Evolutionary conservation across 169 alveolate species (phyloP).

Genomic region (Cryptosporidium sp.): DNA sequence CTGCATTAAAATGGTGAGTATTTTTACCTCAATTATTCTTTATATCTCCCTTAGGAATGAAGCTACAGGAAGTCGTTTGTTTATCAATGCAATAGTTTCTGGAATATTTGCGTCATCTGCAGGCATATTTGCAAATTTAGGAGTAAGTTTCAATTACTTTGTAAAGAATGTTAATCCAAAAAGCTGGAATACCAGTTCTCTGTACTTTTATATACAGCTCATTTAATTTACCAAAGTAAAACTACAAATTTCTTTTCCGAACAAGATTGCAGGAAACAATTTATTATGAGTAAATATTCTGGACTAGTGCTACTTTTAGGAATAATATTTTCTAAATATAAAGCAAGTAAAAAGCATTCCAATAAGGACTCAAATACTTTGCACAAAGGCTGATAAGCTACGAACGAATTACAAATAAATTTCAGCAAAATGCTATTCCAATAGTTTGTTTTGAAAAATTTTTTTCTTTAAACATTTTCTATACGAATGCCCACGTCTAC

Average conservation of each 20-base stretch:
- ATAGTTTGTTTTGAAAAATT: not conserved
- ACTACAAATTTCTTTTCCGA: not conserved
- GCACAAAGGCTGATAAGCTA: not conserved
- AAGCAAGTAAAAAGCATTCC: not conserved
- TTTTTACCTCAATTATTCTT: not conserved
- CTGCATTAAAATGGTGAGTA: slow-evolving; percentile 91
- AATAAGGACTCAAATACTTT: not conserved
- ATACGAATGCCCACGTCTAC: slow-evolving; percentile 22
- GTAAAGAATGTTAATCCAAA: not conserved
- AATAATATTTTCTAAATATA: slow-evolving; percentile 15
- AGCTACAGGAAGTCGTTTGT: not conserved
- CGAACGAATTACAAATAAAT: not conserved
- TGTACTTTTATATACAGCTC: not conserved
- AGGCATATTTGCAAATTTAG: not conserved
- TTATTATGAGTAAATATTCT: not conserved
- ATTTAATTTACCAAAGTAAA: slow-evolving; percentile 2
- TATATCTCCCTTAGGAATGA: slow-evolving; percentile 1
- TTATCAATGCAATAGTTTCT: slow-evolving; percentile 3
- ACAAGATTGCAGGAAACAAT: slow-evolving; percentile 17
- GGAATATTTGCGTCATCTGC: not conserved
- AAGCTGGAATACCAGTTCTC: slow-evolving; percentile 6
- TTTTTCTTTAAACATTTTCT: not conserved
- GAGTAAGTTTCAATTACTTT: not conserved
- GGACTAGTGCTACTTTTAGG: not conserved
- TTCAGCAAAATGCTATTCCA: not conserved